Percentiles rank a stretch among this genome's conserved stretches.
Evolutionary conservation across 2,329 filamentous ascomycete genomes (phyloP).

Genomic region (Fusarium solani-melongenae): DNA sequence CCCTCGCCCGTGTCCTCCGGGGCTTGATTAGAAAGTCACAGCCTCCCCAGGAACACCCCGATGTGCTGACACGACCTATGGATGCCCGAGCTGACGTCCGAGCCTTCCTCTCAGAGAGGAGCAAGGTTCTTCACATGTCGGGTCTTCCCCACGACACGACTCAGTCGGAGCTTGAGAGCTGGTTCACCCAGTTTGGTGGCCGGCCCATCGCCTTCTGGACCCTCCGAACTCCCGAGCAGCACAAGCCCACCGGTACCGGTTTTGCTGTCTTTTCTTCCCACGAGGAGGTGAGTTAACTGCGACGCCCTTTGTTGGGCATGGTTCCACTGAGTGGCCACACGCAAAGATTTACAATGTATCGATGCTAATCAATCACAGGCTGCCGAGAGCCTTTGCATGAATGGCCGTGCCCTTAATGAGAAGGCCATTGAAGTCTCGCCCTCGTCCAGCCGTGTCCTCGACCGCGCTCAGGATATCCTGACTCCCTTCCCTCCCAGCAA

Average conservation of each 20-base stretch:
- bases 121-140: conserved; percentile 98
- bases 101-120: conserved; percentile 94
- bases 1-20: conserved; percentile 89
- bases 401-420: conserved; percentile 95
- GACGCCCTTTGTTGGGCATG: not conserved
- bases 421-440: conserved; percentile 99
- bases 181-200: conserved; percentile 99
- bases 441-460: conserved; percentile 94
- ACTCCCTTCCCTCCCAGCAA: conserved; percentile 98
- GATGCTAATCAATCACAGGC: conserved; percentile 66
- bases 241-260: conserved; percentile 98
- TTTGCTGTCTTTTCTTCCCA: conserved; percentile 99
- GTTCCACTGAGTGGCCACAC: not conserved
- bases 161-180: conserved; percentile 97
- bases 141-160: conserved; percentile 97
- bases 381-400: conserved; percentile 98
- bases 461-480: conserved; percentile 93
- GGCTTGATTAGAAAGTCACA: conserved; percentile 97
- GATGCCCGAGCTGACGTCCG: conserved; percentile 96
- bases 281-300: conserved; percentile 81
- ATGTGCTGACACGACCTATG: conserved; percentile 94
- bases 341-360: not conserved
- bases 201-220: conserved; percentile 99
- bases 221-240: conserved; percentile 94
- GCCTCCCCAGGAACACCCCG: conserved; percentile 90